phyloP scores from a whole-genome alignment of 164 flowering plant genomes.

The Warburgia ugandensis region DNA sequence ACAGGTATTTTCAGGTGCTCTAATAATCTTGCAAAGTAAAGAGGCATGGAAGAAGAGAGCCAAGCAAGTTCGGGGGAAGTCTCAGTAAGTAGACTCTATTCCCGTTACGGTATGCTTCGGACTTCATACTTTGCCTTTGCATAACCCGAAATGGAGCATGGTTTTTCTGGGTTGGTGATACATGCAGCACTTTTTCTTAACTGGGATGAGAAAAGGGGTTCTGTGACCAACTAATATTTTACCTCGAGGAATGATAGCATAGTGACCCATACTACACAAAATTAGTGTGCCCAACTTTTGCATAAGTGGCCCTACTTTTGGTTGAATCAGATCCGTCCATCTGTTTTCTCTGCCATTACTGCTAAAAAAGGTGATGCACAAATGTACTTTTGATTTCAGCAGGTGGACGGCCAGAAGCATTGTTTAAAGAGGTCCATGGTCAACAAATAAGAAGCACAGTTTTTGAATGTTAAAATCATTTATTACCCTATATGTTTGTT shows the following conservation, averaged over 20 bases:
- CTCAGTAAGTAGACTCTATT: background rate
- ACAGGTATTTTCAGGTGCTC: too few species aligned
- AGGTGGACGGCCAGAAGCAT: background rate
- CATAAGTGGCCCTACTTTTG: too few species aligned
- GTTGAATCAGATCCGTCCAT: too few species aligned
- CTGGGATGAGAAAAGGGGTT: background rate
- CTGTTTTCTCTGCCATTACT: too few species aligned
- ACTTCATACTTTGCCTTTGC: background rate
- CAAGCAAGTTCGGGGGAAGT: slow-evolving; percentile 8
- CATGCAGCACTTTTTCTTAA: background rate
- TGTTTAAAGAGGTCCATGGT: background rate
- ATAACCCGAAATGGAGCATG: too few species aligned
- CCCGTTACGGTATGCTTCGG: background rate
- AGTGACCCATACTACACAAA: background rate
- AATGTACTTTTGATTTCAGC: background rate
- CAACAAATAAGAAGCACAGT: too few species aligned
- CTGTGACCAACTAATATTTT: too few species aligned
- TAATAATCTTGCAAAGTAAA: too few species aligned
- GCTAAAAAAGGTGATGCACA: too few species aligned
- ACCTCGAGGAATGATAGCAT: background rate
- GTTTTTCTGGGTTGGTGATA: background rate
- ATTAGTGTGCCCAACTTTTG: too few species aligned
- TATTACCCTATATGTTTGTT: too few species aligned
- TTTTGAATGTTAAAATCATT: too few species aligned
- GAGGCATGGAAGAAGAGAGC: slow-evolving; percentile 9